A percentile compares a stretch with the other conserved stretches of the same genome.
Evolutionary conservation across 345 rosid genomes (phyloP).

Genomic region (Arabis hirsuta): DNA sequence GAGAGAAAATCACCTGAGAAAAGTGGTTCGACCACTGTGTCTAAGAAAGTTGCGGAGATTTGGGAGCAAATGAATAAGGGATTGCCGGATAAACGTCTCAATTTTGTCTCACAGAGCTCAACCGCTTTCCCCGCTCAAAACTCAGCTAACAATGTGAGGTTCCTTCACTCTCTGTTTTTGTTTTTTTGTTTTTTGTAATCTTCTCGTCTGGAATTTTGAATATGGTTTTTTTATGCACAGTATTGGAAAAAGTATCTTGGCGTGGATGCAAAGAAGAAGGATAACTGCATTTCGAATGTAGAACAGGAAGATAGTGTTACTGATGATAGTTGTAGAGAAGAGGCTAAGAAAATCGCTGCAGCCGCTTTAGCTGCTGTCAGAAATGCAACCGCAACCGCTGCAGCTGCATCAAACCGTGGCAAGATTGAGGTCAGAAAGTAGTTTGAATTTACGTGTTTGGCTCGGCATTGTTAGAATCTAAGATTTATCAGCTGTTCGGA

Average conservation of each 20-base stretch:
- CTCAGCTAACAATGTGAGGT: slow-evolving; percentile 47
- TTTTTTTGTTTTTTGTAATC: not conserved
- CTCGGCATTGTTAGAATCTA: slow-evolving; percentile 1
- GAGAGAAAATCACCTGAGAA: slow-evolving; percentile 1
- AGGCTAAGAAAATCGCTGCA: slow-evolving; percentile 75
- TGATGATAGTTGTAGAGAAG: slow-evolving; percentile 53
- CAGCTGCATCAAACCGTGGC: slow-evolving; percentile 63
- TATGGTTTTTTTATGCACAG: not conserved
- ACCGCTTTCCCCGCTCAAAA: slow-evolving; percentile 31
- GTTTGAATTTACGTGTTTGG: slow-evolving; percentile 7
- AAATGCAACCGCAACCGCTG: slow-evolving; percentile 77
- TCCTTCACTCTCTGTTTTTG: not conserved
- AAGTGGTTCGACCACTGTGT: slow-evolving; percentile 47
- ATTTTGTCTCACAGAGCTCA: slow-evolving; percentile 35
- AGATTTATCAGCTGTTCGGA: not conserved
- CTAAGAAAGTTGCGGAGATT: slow-evolving; percentile 44
- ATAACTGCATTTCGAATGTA: slow-evolving; percentile 13
- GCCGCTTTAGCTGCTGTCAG: slow-evolving; percentile 88
- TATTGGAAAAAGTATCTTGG: slow-evolving; percentile 41
- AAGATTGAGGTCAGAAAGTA: slow-evolving; percentile 70
- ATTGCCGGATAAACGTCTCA: slow-evolving; percentile 34
- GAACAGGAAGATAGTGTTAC: slow-evolving; percentile 36
- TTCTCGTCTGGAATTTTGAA: not conserved
- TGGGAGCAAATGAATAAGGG: slow-evolving; percentile 46
- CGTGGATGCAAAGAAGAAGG: slow-evolving; percentile 31